These are phyloP conservation scores for Lathyrus sativus DNA, from an alignment of 306 rosid genomes.

Conservation along the genomic window DNA sequence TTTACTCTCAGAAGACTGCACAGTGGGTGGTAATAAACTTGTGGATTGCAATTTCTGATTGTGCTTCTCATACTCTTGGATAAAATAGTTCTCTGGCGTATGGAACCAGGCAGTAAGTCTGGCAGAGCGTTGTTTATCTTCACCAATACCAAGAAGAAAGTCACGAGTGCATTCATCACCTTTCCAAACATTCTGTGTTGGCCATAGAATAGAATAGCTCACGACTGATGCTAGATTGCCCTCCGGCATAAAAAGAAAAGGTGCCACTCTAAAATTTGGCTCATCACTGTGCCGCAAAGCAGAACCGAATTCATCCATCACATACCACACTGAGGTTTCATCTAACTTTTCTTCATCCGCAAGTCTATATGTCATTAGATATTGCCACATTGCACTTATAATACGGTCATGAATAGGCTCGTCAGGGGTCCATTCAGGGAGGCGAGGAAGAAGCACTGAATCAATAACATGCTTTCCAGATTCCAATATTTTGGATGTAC, in stretches of 20 bases:
- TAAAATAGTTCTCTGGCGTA: constrained; percentile 78
- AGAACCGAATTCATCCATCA: constrained; percentile 97
- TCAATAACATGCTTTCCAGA: constrained; percentile 68
- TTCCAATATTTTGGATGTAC: constrained; percentile 65
- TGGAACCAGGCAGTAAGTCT: constrained; percentile 94
- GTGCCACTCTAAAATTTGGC: constrained; percentile 86
- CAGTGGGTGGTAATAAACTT: constrained; percentile 33
- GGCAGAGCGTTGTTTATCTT: constrained; percentile 89
- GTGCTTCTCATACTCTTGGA: constrained; percentile 67
- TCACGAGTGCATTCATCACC: constrained; percentile 88
- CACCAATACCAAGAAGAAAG: constrained; percentile 85
- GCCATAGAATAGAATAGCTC: constrained; percentile 88
- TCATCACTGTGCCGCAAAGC: constrained; percentile 88
- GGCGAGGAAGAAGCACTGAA: constrained; percentile 68
- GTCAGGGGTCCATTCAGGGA: constrained; percentile 74
- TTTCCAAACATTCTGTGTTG: constrained; percentile 58
- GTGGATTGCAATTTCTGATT: constrained; percentile 47
- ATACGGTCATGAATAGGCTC: constrained; percentile 85
- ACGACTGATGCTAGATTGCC: constrained; percentile 81
- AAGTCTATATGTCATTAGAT: constrained; percentile 87
- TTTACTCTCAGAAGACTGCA: constrained; percentile 41
- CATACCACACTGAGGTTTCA: constrained; percentile 92
- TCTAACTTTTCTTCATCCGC: constrained; percentile 96
- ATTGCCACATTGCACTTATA: constrained; percentile 86
- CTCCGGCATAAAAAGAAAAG: constrained; percentile 93